Percentiles rank a stretch among this genome's conserved stretches.
These are phyloP conservation scores for Euphorbia lathyris DNA, from an alignment of 345 rosid genomes.

Conservation along the genomic window DNA sequence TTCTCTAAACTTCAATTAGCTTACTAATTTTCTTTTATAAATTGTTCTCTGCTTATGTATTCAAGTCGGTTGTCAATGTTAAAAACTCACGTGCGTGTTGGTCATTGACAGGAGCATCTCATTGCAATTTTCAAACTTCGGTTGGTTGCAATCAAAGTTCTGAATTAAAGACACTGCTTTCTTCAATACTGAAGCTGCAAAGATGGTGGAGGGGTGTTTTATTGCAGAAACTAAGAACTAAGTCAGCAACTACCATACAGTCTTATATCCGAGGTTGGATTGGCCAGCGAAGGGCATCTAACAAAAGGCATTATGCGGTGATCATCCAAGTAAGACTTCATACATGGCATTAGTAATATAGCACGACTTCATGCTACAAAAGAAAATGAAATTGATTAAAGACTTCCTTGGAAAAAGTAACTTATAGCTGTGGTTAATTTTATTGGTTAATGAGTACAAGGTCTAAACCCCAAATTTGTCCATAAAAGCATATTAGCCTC, in stretches of 20 bases:
- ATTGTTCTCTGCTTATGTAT: not conserved
- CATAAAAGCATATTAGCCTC: no score
- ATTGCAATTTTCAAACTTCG: constrained; percentile 21
- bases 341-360: not conserved
- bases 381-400: no score
- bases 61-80: constrained; percentile 8
- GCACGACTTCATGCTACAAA: no score
- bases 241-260: constrained; percentile 56
- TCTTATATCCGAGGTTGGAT: constrained; percentile 52
- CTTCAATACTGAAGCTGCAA: constrained; percentile 63
- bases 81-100: constrained; percentile 13
- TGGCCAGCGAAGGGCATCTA: constrained; percentile 44
- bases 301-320: constrained; percentile 42
- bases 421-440: not conserved
- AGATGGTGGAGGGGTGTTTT: constrained; percentile 76
- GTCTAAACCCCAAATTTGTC: no score
- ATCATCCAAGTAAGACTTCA: constrained; percentile 61
- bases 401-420: not conserved
- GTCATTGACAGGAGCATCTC: constrained; percentile 43
- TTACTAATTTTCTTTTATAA: no score
- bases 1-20: no score
- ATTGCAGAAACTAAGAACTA: constrained; percentile 41
- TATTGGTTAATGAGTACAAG: not conserved
- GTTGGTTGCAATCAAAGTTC: constrained; percentile 25
- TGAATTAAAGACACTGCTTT: constrained; percentile 24